Base-by-base conservation (phyloP, 2,329 filamentous ascomycete species). In the Aureobasidium pullulans region DNA sequence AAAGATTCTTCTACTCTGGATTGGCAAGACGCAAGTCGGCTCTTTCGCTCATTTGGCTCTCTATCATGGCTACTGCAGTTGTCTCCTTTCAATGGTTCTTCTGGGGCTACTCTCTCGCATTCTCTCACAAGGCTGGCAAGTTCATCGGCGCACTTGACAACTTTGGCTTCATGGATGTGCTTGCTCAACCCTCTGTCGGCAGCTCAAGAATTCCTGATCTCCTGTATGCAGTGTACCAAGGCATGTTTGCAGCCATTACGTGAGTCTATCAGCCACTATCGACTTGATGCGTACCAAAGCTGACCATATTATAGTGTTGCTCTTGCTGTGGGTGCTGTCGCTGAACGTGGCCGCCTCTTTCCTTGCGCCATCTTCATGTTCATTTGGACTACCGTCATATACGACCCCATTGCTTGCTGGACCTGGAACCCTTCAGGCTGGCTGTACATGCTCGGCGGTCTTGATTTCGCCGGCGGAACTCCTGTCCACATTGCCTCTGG, bases 51-150 rank as follows among this genome's bases (percentile, higher is more conserved):
- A 87, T 96, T 72, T 92, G 89, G 81, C 81, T 96, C 4, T 89
- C 89, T 13, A 83, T 96, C 77, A 87, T 96, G 77, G 86, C 89
- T 15, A 83, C 87, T 4, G 88, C 84, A 10, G 84, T 95, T 64
- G 84, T 91, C 62, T 86, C 85, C 52, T 95, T 96, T 75, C 90
- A 96, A 71, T 96, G 91, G 90, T 96, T 95, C 79, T 93, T 96
- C 79, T 96, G 90, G 90, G 90, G 90, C 49, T 96, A 90, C 72
- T 91, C 88, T 4, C 76, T 94, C 10, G 84, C 88, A 49, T 94
- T 92, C 71, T 94, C 89, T 15, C 89, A 93, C 73, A 80, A 81
- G 2, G 87, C 88, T 29, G 85, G 86, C 48, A 82, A 78, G 43
- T 96, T 84, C 72, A 89, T 96, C 63, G 90, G 90, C 61, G 81